phyloP scores from a whole-genome alignment of 176 grass and related monocot species.

The Oryza nivara region DNA sequence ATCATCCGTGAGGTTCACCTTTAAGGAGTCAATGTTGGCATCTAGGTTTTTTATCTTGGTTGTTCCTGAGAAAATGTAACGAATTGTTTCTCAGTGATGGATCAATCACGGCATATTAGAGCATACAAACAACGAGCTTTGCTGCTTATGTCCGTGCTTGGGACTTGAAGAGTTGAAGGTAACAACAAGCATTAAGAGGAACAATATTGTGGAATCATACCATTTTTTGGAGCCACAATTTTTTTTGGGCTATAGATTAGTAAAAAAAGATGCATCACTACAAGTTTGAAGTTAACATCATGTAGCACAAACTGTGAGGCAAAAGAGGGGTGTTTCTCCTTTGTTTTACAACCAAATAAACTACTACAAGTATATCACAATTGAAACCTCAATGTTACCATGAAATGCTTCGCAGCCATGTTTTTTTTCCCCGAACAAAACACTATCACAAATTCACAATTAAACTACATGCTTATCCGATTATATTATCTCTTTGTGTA shows the following conservation, averaged over 20 bases:
- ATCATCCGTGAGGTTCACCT: slow-evolving; percentile 61
- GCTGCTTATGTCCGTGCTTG: slow-evolving; percentile 15
- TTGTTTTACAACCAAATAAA: neutral
- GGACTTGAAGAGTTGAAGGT: neutral
- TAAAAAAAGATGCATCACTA: neutral
- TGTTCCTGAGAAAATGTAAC: slow-evolving; percentile 57
- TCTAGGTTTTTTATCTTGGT: slow-evolving; percentile 82
- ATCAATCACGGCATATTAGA: neutral
- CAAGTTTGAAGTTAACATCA: neutral
- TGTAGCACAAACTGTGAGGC: neutral
- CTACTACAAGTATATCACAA: neutral
- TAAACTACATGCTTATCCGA: neutral
- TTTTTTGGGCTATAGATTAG: neutral
- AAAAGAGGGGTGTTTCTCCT: neutral
- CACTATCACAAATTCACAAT: neutral
- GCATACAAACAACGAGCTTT: neutral
- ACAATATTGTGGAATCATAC: neutral
- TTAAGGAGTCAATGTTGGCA: slow-evolving; percentile 69
- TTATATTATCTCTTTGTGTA: neutral
- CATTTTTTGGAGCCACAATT: neutral
- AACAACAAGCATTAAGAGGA: neutral
- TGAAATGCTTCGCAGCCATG: neutral
- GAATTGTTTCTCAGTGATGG: slow-evolving; percentile 25
- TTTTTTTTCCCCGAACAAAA: neutral
- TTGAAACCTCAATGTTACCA: neutral